These are phyloP conservation scores for Ettlia oleoabundans DNA, from an alignment of 139 green algal genomes.

Conservation along the genomic window DNA sequence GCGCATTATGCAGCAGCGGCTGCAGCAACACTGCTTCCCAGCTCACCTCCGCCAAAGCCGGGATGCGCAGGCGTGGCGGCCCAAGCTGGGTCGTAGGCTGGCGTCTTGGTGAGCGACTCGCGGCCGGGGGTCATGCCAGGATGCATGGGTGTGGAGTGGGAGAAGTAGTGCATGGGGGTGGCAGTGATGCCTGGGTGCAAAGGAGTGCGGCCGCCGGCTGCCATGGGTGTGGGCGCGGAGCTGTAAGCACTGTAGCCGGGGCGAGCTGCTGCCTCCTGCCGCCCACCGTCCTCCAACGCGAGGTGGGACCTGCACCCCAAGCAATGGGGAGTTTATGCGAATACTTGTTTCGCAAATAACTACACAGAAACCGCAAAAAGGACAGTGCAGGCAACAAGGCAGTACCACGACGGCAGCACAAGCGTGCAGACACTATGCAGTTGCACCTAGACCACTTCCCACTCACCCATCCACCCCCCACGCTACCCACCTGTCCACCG, in stretches of 20 bases:
- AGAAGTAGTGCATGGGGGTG: slow-evolving; percentile 53
- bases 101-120: slow-evolving; percentile 59
- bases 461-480: not conserved
- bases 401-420: too few relatives aligned
- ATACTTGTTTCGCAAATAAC: too few relatives aligned
- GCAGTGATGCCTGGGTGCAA: slow-evolving; percentile 49
- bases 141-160: slow-evolving; percentile 55
- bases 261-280: not conserved
- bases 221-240: slow-evolving; percentile 31
- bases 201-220: slow-evolving; percentile 45
- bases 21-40: too few relatives aligned
- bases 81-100: slow-evolving; percentile 55
- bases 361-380: too few relatives aligned
- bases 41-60: slow-evolving; percentile 22
- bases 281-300: slow-evolving; percentile 29
- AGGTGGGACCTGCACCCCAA: slow-evolving; percentile 58
- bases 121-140: slow-evolving; percentile 69
- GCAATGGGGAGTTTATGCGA: not conserved
- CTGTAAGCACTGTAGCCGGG: slow-evolving; percentile 1
- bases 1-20: not conserved
- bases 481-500: slow-evolving; percentile 51
- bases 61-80: slow-evolving; percentile 45
- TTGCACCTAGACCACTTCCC: not conserved
- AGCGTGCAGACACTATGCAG: too few relatives aligned
- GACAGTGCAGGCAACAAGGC: too few relatives aligned